Conservation (phyloP, 345 rosid species). For the Luvunga scandens region DNA sequence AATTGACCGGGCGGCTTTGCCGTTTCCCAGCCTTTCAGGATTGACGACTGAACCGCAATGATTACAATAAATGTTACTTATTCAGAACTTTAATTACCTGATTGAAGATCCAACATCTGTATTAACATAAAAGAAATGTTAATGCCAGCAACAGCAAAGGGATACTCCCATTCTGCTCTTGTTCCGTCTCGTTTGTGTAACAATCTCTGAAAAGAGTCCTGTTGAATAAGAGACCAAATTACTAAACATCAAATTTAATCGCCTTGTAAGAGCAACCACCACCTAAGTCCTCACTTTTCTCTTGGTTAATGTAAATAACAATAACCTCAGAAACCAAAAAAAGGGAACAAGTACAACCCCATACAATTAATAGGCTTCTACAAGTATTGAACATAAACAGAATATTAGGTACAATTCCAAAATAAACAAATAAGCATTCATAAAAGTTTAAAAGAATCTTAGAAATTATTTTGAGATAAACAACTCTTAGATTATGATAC, state of each 20-base stretch:
- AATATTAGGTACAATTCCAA: neutral
- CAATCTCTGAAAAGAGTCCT: slow-evolving; percentile 79
- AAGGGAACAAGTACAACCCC: neutral
- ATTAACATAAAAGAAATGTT: slow-evolving; percentile 90
- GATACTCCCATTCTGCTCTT: slow-evolving; percentile 97
- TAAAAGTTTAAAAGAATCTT: neutral
- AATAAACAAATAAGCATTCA: neutral
- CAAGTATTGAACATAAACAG: neutral
- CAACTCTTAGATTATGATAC: neutral
- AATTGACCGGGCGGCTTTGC: neutral
- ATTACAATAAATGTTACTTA: neutral
- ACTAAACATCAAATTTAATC: neutral
- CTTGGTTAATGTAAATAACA: neutral
- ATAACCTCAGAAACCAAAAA: neutral
- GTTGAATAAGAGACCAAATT: slow-evolving; percentile 17
- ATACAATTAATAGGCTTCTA: neutral
- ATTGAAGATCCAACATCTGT: slow-evolving; percentile 83
- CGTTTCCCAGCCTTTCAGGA: neutral
- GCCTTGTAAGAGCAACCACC: neutral
- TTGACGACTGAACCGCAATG: neutral
- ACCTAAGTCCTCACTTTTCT: neutral
- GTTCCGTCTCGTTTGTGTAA: slow-evolving; percentile 82
- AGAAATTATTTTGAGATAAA: neutral
- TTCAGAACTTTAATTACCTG: slow-evolving; percentile 47
- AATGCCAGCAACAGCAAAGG: slow-evolving; percentile 94